These are phyloP conservation scores for Tulasnella sp. DNA, from an alignment of 768 basidiomycete species.

Conservation along the genomic window DNA sequence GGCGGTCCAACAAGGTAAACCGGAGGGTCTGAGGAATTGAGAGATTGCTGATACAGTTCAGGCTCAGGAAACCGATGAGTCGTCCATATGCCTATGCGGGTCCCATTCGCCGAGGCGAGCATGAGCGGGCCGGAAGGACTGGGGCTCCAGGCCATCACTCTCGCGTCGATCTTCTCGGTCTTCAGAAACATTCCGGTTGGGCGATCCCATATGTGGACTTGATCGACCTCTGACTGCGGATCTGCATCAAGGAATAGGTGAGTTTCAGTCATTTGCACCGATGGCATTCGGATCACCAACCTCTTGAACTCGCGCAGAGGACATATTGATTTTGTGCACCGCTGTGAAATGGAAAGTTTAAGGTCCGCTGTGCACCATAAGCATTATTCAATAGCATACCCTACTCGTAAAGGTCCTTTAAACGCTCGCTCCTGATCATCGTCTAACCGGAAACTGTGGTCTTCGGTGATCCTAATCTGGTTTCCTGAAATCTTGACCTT, in stretches of 20 bases:
- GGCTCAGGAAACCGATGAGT: background rate
- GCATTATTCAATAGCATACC: background rate
- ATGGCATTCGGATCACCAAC: background rate
- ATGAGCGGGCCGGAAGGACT: background rate
- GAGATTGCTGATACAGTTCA: background rate
- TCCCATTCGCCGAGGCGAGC: background rate
- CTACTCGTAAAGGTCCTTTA: background rate
- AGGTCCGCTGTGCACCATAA: no score
- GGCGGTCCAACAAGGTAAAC: background rate
- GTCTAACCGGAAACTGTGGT: background rate
- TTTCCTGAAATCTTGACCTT: background rate
- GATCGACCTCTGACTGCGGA: background rate
- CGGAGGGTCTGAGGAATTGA: background rate
- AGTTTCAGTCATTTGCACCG: background rate
- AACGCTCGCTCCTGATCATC: background rate
- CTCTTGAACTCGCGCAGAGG: background rate
- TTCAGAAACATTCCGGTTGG: background rate
- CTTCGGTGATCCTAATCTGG: background rate
- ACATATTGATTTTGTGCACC: background rate
- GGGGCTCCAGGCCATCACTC: background rate
- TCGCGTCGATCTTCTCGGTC: background rate
- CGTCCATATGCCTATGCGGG: background rate
- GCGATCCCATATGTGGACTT: background rate
- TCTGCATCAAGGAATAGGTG: background rate
- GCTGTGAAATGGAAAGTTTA: background rate